A percentile compares a stretch with the other conserved stretches of the same genome.
Evolutionary conservation across 345 rosid genomes (phyloP).

Genomic region (Raphanus sativus): DNA sequence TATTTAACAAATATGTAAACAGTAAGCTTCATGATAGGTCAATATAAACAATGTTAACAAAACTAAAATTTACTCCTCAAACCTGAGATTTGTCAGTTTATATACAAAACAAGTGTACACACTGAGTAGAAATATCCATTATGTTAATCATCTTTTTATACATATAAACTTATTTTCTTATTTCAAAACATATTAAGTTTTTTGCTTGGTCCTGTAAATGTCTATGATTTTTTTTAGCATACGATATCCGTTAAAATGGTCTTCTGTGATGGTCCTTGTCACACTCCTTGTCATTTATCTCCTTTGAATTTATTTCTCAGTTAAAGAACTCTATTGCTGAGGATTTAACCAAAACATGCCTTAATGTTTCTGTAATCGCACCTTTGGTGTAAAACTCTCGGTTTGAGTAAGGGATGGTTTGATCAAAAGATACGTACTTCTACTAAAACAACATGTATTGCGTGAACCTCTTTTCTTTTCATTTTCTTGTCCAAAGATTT

Average conservation of each 20-base stretch:
- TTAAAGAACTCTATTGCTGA: too few species aligned
- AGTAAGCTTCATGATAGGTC: neutral
- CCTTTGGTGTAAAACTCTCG: too few species aligned
- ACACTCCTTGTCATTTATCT: too few species aligned
- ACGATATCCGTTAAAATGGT: neutral
- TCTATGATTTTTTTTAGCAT: neutral
- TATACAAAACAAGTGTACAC: neutral
- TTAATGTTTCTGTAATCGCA: too few species aligned
- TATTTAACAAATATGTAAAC: neutral
- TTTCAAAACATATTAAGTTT: neutral
- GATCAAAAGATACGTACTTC: too few species aligned
- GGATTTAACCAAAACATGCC: too few species aligned
- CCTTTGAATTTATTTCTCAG: too few species aligned
- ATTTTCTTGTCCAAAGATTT: neutral
- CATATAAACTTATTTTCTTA: neutral
- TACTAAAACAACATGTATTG: too few species aligned
- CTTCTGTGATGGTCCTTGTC: too few species aligned
- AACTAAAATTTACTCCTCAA: neutral
- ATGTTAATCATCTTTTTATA: neutral
- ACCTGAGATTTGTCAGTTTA: neutral
- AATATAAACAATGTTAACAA: neutral
- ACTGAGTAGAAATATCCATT: neutral
- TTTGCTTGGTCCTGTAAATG: neutral
- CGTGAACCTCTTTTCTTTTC: neutral
- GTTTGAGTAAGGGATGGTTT: too few species aligned